Evolutionary conservation across 2,329 filamentous ascomycete genomes (phyloP), one percentile per base, ranked within the genome.

Genomic region (Mycosphaerella sp.): DNA sequence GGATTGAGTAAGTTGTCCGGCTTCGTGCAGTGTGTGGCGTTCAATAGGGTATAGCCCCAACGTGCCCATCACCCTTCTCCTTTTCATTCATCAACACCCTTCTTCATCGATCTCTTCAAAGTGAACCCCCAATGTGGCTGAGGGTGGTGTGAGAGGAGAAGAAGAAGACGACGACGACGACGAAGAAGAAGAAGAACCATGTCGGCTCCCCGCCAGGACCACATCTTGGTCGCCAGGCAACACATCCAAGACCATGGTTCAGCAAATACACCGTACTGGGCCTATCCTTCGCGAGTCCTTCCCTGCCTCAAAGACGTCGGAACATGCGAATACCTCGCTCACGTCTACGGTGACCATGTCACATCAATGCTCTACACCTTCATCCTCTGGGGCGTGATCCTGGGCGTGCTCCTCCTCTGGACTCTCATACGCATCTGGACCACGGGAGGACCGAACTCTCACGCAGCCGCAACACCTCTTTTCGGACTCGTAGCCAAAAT

Each of bases 271-370:
- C 62, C 56, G 42, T 76, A 81, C 59, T 84, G 79, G 79, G 80
- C 77, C 0, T 83, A 82, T 60, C 68, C 71, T 2, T 69, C 71
- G 46, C 74, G 79, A 16, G 70, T 74, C 1, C 44, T 81, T 0
- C 80, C 80, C 18, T 84, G 80, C 63, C 76, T 71, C 18, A 81
- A 74, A 54, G 80, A 82, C 63, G 60, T 69, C 0, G 79, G 79
- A 1, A 77, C 77, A 4, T 84, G 80, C 62, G 73, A 67, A 32
- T 84, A 84, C 62, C 70, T 81, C 25, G 77, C 79, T 58, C 69
- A 69, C 3, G 76, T 80, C 10, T 82, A 81, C 58, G 68, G 68
- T 47, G 72, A 71, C 54, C 79, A 81, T 60, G 76, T 78, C 58
- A 51, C 74, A 2, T 74, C 73, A 2, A 79, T 81, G 73, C 66